A percentile compares a stretch with the other conserved stretches of the same genome.
Conservation (phyloP, 139 green algal species). For the Picochlorum sp. region DNA sequence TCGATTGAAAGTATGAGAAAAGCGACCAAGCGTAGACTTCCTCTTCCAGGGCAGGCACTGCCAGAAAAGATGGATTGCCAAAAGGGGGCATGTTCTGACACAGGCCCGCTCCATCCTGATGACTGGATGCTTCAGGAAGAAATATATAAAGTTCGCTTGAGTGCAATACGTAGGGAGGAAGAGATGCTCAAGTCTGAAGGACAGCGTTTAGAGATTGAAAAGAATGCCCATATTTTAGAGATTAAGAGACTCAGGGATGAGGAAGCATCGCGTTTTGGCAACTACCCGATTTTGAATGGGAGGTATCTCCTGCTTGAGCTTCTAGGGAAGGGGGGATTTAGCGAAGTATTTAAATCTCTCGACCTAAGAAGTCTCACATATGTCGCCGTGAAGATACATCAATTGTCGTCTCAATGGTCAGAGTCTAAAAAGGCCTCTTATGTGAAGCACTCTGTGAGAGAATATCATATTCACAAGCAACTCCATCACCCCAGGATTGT, state of each 20-base stretch:
- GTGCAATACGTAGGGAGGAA: slow-evolving; percentile 68
- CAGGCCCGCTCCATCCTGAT: slow-evolving; percentile 22
- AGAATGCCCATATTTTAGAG: slow-evolving; percentile 56
- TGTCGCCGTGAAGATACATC: slow-evolving; percentile 82
- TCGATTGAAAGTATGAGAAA: slow-evolving; percentile 63
- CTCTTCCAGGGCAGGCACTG: slow-evolving; percentile 35
- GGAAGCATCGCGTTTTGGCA: slow-evolving; percentile 63
- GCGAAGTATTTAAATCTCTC: slow-evolving; percentile 80
- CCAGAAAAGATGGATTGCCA: neutral
- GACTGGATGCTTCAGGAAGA: slow-evolving; percentile 53
- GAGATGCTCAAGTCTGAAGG: slow-evolving; percentile 55
- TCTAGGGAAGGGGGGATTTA: slow-evolving; percentile 89
- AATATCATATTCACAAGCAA: slow-evolving; percentile 84
- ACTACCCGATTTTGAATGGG: slow-evolving; percentile 43
- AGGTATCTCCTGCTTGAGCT: slow-evolving; percentile 79
- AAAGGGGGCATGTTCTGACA: neutral
- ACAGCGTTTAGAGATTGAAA: slow-evolving; percentile 64
- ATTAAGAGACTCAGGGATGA: slow-evolving; percentile 72
- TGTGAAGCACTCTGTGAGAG: slow-evolving; percentile 80
- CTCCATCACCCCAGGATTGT: slow-evolving; percentile 71
- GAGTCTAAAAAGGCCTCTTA: slow-evolving; percentile 77
- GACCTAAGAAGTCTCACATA: slow-evolving; percentile 51
- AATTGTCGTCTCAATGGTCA: slow-evolving; percentile 66
- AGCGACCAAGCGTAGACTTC: slow-evolving; percentile 42
- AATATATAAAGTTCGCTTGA: slow-evolving; percentile 66